phyloP scores from a whole-genome alignment of 345 rosid species.

The Lenwebbia sp. region DNA sequence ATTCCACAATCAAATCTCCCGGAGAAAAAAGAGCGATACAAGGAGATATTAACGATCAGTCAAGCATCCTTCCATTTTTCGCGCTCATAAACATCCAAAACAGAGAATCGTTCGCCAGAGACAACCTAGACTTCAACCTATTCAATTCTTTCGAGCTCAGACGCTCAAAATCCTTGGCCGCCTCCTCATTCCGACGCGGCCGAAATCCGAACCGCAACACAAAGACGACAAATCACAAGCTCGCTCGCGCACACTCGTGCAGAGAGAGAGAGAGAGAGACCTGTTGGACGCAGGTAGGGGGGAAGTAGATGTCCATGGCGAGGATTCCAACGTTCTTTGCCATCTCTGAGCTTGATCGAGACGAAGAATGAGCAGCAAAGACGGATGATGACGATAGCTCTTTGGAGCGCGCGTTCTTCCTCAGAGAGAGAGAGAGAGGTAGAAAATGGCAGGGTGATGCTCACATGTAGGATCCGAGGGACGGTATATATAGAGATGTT shows the following conservation, averaged over 20 bases:
- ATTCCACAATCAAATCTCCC: not conserved
- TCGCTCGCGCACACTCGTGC: not conserved
- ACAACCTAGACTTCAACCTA: not conserved
- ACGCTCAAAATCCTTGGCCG: not conserved
- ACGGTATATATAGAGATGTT: not conserved
- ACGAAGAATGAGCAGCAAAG: not conserved
- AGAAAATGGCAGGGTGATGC: not conserved
- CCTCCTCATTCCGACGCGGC: not conserved
- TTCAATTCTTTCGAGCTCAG: not conserved
- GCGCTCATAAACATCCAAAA: not conserved
- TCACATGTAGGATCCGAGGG: not conserved
- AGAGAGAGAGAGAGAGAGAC: slow-evolving; percentile 16
- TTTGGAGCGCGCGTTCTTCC: not conserved
- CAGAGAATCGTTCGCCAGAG: not conserved
- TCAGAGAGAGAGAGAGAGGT: not conserved
- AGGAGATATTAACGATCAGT: not conserved
- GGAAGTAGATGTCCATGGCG: slow-evolving; percentile 95
- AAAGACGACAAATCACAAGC: not conserved
- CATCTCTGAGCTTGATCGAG: slow-evolving; percentile 21
- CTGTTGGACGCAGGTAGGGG: slow-evolving; percentile 94
- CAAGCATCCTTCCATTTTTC: not conserved
- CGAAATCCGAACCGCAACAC: not conserved
- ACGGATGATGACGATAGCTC: not conserved
- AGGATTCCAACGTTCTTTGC: slow-evolving; percentile 95
- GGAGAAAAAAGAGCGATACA: not conserved